Evolutionary conservation across 140 eudicot genomes (phyloP).

Genomic region (Stevia rebaudiana): DNA sequence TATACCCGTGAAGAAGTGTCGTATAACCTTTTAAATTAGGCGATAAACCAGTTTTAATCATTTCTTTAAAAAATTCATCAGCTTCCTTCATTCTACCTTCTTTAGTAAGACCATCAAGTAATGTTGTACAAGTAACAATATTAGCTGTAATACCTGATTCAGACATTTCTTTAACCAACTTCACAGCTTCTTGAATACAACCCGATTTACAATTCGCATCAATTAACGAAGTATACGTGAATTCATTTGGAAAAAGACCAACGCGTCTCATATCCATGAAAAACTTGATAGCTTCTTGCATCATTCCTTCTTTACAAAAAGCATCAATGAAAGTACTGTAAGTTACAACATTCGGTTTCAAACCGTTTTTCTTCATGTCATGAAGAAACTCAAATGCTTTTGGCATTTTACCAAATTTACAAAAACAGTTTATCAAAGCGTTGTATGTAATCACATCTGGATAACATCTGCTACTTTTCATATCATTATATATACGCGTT

Average conservation of each 20-base stretch:
- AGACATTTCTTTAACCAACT: slow-evolving; percentile 70
- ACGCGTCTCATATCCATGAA: slow-evolving; percentile 85
- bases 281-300: slow-evolving; percentile 73
- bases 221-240: slow-evolving; percentile 70
- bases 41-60: slow-evolving; percentile 43
- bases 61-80: slow-evolving; percentile 44
- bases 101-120: slow-evolving; percentile 68
- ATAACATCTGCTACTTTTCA: slow-evolving; percentile 43
- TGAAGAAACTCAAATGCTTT: slow-evolving; percentile 59
- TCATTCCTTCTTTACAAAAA: slow-evolving; percentile 86
- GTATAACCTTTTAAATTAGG: slow-evolving; percentile 63
- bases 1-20: slow-evolving; percentile 67
- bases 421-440: slow-evolving; percentile 77
- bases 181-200: slow-evolving; percentile 45
- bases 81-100: slow-evolving; percentile 77
- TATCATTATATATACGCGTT: slow-evolving; percentile 47
- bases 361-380: slow-evolving; percentile 55
- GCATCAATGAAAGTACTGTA: slow-evolving; percentile 87
- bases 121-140: slow-evolving; percentile 61
- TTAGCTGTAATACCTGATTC: slow-evolving; percentile 58
- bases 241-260: slow-evolving; percentile 78
- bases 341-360: slow-evolving; percentile 80
- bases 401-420: slow-evolving; percentile 68
- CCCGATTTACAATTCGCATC: slow-evolving; percentile 78
- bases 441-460: slow-evolving; percentile 85